Conservation (phyloP, 345 rosid species). For the Brassica cretica region DNA sequence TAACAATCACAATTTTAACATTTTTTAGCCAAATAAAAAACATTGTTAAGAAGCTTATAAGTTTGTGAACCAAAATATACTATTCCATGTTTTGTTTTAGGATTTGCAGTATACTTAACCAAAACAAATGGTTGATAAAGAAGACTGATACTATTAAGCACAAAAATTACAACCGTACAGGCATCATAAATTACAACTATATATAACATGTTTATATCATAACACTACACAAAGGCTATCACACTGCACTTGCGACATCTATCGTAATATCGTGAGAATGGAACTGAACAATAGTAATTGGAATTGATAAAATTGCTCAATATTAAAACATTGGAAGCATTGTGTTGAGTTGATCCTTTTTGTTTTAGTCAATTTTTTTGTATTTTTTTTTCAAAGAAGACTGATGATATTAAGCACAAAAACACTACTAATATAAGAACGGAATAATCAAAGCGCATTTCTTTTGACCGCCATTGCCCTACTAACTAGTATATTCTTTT, state of each 20-base stretch:
- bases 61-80: not conserved
- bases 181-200: not conserved
- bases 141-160: not conserved
- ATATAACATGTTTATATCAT: slow-evolving; percentile 7
- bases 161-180: not conserved
- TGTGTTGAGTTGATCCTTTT: not conserved
- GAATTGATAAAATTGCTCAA: not conserved
- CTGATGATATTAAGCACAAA: not conserved
- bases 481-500: not conserved
- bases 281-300: not conserved
- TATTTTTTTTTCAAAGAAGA: not conserved
- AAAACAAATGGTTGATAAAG: not conserved
- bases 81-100: not conserved
- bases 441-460: slow-evolving; percentile 3
- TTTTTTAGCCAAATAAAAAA: not conserved
- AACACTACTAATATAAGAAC: not conserved
- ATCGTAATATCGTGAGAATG: not conserved
- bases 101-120: not conserved
- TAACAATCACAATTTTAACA: not conserved
- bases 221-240: not conserved
- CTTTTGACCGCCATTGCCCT: slow-evolving; percentile 23
- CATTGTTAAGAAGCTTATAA: not conserved
- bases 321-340: not conserved
- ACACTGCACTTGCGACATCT: not conserved
- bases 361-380: not conserved